These are phyloP conservation scores for Wickerhamomyces ciferrii DNA, from an alignment of 805 yeast species.

Conservation along the genomic window DNA sequence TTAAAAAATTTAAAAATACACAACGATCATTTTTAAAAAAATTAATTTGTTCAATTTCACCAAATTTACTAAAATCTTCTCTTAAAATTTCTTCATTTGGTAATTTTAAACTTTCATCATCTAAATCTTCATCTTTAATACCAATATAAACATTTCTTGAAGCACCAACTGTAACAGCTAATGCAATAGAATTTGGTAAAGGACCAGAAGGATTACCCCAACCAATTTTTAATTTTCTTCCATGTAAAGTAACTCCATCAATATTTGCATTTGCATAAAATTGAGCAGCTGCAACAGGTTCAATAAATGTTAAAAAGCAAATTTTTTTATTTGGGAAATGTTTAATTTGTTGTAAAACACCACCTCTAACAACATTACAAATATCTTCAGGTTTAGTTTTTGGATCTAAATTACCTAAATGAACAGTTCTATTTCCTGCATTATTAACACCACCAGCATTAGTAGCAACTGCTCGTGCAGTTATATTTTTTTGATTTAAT, in stretches of 20 bases:
- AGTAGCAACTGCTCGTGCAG: constrained; percentile 88
- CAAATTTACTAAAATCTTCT: constrained; percentile 56
- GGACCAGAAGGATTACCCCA: constrained; percentile 72
- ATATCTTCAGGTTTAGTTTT: constrained; percentile 65
- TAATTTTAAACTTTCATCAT: constrained; percentile 23
- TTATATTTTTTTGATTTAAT: constrained; percentile 82
- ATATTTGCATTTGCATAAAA: constrained; percentile 56
- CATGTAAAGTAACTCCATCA: constrained; percentile 57
- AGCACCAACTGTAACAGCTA: constrained; percentile 70
- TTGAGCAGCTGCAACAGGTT: constrained; percentile 58
- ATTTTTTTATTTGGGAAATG: constrained; percentile 45
- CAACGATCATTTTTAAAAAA: constrained; percentile 64
- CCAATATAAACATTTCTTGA: constrained; percentile 77
- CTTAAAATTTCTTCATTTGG: constrained; percentile 49
- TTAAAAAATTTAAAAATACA: constrained; percentile 69
- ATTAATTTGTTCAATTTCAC: constrained; percentile 73
- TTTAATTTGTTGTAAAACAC: constrained; percentile 59
- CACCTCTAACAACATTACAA: constrained; percentile 74
- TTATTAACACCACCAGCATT: constrained; percentile 86
- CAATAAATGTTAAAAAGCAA: constrained; percentile 68
- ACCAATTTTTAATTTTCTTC: constrained; percentile 56
- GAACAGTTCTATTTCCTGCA: constrained; percentile 66
- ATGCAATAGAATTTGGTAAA: constrained; percentile 44
- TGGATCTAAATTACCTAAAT: constrained; percentile 61
- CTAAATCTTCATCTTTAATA: constrained; percentile 31